These are phyloP conservation scores for Cadophora gregata DNA, from an alignment of 2,329 filamentous ascomycete genomes.

Conservation along the genomic window DNA sequence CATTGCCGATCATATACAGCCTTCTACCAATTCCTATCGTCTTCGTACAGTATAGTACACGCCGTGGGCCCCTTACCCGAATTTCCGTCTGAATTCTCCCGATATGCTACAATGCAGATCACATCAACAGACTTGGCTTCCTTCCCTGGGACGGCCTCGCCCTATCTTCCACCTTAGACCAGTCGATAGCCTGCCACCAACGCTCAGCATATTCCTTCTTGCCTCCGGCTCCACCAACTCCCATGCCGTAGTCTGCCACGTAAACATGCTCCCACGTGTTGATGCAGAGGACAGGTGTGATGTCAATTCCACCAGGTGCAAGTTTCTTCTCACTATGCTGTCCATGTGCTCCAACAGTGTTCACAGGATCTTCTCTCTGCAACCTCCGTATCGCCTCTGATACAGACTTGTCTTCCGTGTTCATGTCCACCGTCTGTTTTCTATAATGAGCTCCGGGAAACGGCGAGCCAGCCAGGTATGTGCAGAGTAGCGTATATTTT, in stretches of 20 bases:
- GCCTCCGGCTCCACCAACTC: slow-evolving; percentile 63
- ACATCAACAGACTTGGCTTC: slow-evolving; percentile 10
- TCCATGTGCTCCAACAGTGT: slow-evolving; percentile 44
- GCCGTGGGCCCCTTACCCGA: slow-evolving; percentile 25
- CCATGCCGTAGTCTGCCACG: slow-evolving; percentile 77
- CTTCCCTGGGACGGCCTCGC: slow-evolving; percentile 24
- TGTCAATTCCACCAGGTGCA: slow-evolving; percentile 69
- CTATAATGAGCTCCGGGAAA: slow-evolving; percentile 86
- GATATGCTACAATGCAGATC: slow-evolving; percentile 33
- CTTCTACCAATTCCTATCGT: slow-evolving; percentile 15
- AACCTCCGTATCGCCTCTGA: slow-evolving; percentile 48
- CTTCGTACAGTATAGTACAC: slow-evolving; percentile 41
- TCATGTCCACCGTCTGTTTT: slow-evolving; percentile 69
- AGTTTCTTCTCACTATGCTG: slow-evolving; percentile 45
- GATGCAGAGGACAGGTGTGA: slow-evolving; percentile 83
- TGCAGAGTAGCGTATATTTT: slow-evolving; percentile 74
- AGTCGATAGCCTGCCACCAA: slow-evolving; percentile 92
- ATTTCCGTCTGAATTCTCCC: slow-evolving; percentile 27
- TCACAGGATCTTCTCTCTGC: slow-evolving; percentile 43
- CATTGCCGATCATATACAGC: slow-evolving; percentile 4
- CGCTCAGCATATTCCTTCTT: slow-evolving; percentile 77
- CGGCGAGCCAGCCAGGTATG: slow-evolving; percentile 90
- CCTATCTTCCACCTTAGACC: slow-evolving; percentile 68
- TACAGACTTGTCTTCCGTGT: slow-evolving; percentile 57
- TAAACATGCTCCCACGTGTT: slow-evolving; percentile 98